phyloP scores from a whole-genome alignment of 2,329 filamentous ascomycete genomes.

The Fusarium sp. region DNA sequence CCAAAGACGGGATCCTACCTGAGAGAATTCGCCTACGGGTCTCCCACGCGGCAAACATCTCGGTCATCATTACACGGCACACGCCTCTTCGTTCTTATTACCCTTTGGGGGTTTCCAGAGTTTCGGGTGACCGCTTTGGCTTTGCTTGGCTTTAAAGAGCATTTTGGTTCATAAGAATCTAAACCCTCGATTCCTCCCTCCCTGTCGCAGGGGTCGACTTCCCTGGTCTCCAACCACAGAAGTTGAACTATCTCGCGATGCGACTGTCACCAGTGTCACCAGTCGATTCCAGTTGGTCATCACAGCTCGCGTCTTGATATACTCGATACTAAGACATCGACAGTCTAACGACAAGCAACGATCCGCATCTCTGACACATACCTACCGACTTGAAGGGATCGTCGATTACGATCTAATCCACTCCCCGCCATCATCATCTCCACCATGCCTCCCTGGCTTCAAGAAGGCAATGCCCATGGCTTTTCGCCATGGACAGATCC shows the following conservation, averaged over 20 bases:
- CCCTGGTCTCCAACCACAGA: neutral
- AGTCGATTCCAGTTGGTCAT: conserved; percentile 4
- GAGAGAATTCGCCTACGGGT: neutral
- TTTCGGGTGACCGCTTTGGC: conserved; percentile 3
- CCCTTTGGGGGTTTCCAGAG: neutral
- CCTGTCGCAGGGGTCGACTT: neutral
- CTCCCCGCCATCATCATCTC: conserved; percentile 6
- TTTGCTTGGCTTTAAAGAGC: conserved; percentile 11
- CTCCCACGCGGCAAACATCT: conserved; percentile 5
- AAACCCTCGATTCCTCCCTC: conserved; percentile 9
- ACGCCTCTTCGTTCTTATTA: neutral
- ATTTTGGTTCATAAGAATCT: conserved; percentile 4
- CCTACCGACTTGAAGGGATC: neutral
- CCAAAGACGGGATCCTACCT: neutral
- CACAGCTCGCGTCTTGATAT: conserved; percentile 5
- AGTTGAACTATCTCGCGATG: conserved; percentile 9
- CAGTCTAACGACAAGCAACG: conserved; percentile 5
- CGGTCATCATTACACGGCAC: neutral
- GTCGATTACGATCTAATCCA: neutral
- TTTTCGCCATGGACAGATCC: conserved; percentile 21
- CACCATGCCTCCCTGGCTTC: conserved; percentile 37
- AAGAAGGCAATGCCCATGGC: neutral
- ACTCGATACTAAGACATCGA: conserved; percentile 10
- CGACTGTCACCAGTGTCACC: conserved; percentile 11
- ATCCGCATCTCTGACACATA: conserved; percentile 8